A percentile compares a stretch with the other conserved stretches of the same genome.
Conservation (phyloP, 352 stramenopile genomes). For the Phytopythium litorale region DNA sequence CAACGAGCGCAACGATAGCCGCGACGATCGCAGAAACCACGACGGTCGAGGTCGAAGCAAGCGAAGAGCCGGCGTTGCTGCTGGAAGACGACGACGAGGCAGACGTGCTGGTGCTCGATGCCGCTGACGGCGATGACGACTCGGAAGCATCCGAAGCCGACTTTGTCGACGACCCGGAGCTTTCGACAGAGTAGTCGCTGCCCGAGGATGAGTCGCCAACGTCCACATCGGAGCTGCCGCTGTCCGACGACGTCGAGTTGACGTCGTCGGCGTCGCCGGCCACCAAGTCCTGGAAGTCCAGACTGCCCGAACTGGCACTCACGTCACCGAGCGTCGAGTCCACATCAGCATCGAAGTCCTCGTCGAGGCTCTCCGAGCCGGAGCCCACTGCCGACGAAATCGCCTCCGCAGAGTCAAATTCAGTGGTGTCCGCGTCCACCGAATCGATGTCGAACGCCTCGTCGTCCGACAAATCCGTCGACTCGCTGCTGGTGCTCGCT, state of each 20-base stretch:
- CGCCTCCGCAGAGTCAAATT: background rate
- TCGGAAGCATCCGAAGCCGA: slow-evolving; percentile 14
- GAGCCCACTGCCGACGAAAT: background rate
- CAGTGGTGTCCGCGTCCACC: background rate
- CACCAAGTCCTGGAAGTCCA: slow-evolving; percentile 8
- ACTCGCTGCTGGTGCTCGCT: slow-evolving; percentile 10
- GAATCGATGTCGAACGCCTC: slow-evolving; percentile 5
- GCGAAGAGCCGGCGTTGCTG: slow-evolving; percentile 4
- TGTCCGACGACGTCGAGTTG: slow-evolving; percentile 21
- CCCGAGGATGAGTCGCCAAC: slow-evolving; percentile 22
- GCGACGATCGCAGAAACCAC: background rate
- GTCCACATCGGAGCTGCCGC: slow-evolving; percentile 14
- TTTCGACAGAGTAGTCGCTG: slow-evolving; percentile 18
- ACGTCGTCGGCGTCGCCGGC: slow-evolving; percentile 8
- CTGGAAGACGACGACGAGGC: background rate
- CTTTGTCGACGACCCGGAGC: slow-evolving; percentile 5
- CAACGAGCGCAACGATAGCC: background rate
- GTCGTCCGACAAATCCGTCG: slow-evolving; percentile 1
- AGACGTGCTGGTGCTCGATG: slow-evolving; percentile 6
- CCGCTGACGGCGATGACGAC: slow-evolving; percentile 5
- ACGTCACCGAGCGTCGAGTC: background rate
- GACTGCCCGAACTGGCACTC: background rate
- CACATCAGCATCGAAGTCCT: background rate
- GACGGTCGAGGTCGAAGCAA: slow-evolving; percentile 5
- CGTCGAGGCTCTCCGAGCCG: background rate